Evolutionary conservation across 805 yeast genomes (phyloP), one percentile per base, ranked within the genome.

Genomic region (Candida piceae): DNA sequence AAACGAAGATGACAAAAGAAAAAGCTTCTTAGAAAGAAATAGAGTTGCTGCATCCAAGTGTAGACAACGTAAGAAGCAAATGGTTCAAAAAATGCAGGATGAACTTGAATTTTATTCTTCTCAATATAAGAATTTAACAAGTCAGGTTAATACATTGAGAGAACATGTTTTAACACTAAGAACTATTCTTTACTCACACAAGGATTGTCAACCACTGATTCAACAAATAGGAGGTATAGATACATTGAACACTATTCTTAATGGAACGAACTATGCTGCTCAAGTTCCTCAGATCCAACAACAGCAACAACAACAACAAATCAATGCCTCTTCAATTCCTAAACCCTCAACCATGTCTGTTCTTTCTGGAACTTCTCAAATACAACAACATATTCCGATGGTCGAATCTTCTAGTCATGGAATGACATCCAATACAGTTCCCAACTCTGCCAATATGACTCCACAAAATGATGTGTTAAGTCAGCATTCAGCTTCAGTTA

Each of bases 1-100:
- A 63, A 46, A 79, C 45, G 74, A 83, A 54, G 94, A 83, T 48
- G 78, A 80, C 52, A 87, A 84, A 53, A 74, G 97, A 17, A 76
- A 77, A 53, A 79, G 72, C 49, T 90, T 90, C 49, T 62, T 93
- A 45, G 98, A 93, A 57, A 72, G 97, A 49, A 93, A 93, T 60
- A 70, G 98, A 41, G 79, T 90, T 10, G 98, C 98, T 0, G 98
- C 98, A 0, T 80, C 94, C n/a, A 89, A 88, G 57, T 93, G 97
- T 66, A 76, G 98, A 45, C 94, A 84, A 62, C 74, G 97, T 22
- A 93, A 93, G 69, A 93, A 93, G 66, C 87, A 85, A 56, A 81
- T 83, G 69, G 74, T 88, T 23, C 79, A 76, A 40, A 83, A 81
- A 48, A 81, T 93, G 76, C 94, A 88, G 57, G 76, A 71, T 32